Evolutionary conservation across 148 eudicot genomes (phyloP).

Genomic region (Rhododendron mucronatum): DNA sequence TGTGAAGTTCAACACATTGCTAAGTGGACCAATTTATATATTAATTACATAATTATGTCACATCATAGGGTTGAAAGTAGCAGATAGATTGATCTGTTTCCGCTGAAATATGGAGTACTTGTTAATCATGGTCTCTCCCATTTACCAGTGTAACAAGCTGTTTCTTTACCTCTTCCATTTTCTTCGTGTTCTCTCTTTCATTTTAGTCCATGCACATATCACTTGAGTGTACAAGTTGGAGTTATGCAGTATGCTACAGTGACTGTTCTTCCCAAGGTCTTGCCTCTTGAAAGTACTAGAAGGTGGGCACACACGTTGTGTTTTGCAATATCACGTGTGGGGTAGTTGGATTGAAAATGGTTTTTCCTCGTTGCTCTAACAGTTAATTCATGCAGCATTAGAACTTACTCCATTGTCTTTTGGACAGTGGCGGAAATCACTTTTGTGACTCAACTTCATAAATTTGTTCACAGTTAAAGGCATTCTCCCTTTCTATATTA

Average conservation of each 20-base stretch:
- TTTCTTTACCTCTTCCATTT: neutral
- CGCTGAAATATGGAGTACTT: neutral
- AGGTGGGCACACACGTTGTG: neutral
- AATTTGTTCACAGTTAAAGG: neutral
- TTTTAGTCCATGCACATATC: neutral
- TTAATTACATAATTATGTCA: neutral
- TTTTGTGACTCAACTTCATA: neutral
- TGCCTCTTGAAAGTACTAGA: neutral
- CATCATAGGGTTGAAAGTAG: neutral
- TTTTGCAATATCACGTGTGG: neutral
- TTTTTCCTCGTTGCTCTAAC: neutral
- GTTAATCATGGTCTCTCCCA: neutral
- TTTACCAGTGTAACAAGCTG: neutral
- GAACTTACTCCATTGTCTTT: neutral
- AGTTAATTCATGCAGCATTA: neutral
- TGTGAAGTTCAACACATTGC: neutral
- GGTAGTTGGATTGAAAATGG: neutral
- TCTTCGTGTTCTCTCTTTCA: neutral
- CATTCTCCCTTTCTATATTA: neutral
- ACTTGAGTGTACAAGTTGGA: neutral
- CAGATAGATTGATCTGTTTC: neutral
- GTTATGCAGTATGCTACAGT: neutral
- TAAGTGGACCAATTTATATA: neutral
- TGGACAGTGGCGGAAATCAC: neutral
- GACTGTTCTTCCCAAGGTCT: neutral